phyloP scores from a whole-genome alignment of 2,329 filamentous ascomycete species.

The Hypoxylon sp. region DNA sequence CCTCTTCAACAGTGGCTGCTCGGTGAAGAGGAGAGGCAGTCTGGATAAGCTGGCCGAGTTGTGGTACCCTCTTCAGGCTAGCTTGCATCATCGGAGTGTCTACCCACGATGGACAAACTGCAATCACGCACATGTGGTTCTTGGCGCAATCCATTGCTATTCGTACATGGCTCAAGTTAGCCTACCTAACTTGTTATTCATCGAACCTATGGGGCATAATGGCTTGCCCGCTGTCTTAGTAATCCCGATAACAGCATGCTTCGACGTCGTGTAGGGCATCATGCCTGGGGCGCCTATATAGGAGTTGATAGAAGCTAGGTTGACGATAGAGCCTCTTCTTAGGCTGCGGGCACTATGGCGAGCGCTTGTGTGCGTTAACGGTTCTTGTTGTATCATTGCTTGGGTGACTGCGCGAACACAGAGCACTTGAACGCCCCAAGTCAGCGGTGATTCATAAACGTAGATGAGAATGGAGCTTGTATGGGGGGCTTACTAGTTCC shows the following conservation, averaged over 20 bases:
- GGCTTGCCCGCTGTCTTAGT: conserved; percentile 29
- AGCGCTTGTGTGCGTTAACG: conserved; percentile 31
- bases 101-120: conserved; percentile 33
- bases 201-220: not conserved
- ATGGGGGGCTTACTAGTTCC: too few relatives aligned
- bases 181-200: too few relatives aligned
- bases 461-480: too few relatives aligned
- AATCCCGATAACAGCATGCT: conserved; percentile 33
- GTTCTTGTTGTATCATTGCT: conserved; percentile 34
- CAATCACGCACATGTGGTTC: conserved; percentile 34
- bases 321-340: conserved; percentile 33
- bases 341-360: conserved; percentile 31
- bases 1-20: conserved; percentile 32
- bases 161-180: not conserved
- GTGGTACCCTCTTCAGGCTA: conserved; percentile 27
- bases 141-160: conserved; percentile 28
- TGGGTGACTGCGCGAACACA: conserved; percentile 25
- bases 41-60: conserved; percentile 30
- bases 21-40: conserved; percentile 28
- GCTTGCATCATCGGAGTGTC: conserved; percentile 29
- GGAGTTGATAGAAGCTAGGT: conserved; percentile 33
- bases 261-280: conserved; percentile 35
- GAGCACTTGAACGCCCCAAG: too few relatives aligned
- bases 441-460: too few relatives aligned
- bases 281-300: conserved; percentile 30